These are phyloP conservation scores for Pythium scleroteichum DNA, from an alignment of 352 stramenopile species.

Conservation along the genomic window DNA sequence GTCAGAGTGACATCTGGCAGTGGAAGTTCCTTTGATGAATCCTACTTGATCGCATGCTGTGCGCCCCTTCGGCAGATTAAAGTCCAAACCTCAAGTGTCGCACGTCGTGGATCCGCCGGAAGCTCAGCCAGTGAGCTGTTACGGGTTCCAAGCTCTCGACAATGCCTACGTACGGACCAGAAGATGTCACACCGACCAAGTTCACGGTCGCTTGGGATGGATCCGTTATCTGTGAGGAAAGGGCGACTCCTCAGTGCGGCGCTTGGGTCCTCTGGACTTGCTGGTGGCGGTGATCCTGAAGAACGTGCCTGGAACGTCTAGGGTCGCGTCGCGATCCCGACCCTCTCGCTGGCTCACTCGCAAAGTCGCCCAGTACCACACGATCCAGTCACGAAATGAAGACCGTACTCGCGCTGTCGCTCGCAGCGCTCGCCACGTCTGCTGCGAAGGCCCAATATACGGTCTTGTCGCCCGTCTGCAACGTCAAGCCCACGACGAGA, in stretches of 20 bases:
- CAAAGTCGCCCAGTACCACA: neutral
- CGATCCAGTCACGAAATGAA: neutral
- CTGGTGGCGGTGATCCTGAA: neutral
- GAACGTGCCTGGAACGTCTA: neutral
- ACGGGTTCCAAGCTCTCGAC: too few species aligned
- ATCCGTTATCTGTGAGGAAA: too few species aligned
- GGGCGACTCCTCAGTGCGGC: too few species aligned
- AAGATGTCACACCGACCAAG: too few species aligned
- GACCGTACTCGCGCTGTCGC: neutral
- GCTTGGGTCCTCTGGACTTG: neutral
- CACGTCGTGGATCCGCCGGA: too few species aligned
- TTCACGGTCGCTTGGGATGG: too few species aligned
- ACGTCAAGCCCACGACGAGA: neutral
- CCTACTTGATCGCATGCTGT: too few species aligned
- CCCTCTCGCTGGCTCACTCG: neutral
- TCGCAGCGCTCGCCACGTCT: neutral
- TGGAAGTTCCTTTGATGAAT: too few species aligned
- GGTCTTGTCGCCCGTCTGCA: neutral
- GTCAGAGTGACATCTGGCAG: neutral
- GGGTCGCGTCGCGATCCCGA: neutral
- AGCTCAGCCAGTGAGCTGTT: too few species aligned
- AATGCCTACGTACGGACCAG: too few species aligned
- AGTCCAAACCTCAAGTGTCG: too few species aligned
- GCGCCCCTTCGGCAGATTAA: too few species aligned
- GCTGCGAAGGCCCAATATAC: neutral